phyloP scores from a whole-genome alignment of 2,329 filamentous ascomycete species.

The Verticillium nonalfalfae region DNA sequence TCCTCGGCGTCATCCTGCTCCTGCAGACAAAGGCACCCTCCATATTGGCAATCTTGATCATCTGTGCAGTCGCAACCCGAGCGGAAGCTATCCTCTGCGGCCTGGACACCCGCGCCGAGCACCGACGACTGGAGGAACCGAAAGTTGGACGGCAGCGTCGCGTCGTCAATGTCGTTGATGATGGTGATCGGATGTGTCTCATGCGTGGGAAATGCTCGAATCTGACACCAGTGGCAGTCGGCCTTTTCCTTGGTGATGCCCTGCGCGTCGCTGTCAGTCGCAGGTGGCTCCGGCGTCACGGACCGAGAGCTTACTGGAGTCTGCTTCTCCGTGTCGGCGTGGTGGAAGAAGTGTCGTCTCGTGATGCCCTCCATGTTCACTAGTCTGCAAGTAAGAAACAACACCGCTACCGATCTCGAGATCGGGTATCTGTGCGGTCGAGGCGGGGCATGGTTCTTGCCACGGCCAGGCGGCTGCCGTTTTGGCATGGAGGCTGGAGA shows the following conservation, averaged over 20 bases:
- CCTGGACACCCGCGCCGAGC: slow-evolving; percentile 52
- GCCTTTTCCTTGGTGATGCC: slow-evolving; percentile 28
- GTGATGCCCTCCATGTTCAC: slow-evolving; percentile 38
- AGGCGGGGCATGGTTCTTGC: not conserved
- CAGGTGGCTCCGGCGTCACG: not conserved
- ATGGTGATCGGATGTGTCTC: slow-evolving; percentile 50
- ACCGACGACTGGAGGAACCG: slow-evolving; percentile 60
- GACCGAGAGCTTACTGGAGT: slow-evolving; percentile 7
- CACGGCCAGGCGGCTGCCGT: not conserved
- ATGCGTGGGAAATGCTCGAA: slow-evolving; percentile 47
- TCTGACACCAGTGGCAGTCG: slow-evolving; percentile 56
- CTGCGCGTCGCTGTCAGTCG: slow-evolving; percentile 15
- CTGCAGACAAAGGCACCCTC: slow-evolving; percentile 63
- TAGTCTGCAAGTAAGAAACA: not conserved
- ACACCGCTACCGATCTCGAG: not conserved
- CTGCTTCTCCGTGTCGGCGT: slow-evolving; percentile 21
- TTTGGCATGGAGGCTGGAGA: not conserved
- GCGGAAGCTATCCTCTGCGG: slow-evolving; percentile 55
- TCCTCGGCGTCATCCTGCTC: slow-evolving; percentile 48
- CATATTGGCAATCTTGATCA: slow-evolving; percentile 60
- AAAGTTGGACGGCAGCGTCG: slow-evolving; percentile 55
- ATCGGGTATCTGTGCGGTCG: not conserved
- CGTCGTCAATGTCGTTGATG: slow-evolving; percentile 55
- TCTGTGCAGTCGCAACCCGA: slow-evolving; percentile 62
- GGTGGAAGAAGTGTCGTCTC: slow-evolving; percentile 42